Conservation (phyloP, 257 asterid genomes). For the Plantago elongata region DNA sequence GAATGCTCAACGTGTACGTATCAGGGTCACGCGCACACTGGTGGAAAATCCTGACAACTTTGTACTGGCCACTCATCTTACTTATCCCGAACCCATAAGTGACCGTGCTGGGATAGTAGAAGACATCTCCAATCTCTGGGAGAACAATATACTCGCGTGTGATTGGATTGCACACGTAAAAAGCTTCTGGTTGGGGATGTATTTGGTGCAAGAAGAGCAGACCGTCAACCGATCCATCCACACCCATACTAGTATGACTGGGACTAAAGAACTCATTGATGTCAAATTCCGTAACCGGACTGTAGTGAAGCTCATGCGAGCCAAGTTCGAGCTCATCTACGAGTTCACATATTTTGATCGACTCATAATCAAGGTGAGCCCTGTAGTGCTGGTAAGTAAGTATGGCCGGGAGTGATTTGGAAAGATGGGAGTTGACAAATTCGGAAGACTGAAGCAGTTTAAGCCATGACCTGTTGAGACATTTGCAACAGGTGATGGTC, state of each 20-base stretch:
- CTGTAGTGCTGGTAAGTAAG: not conserved
- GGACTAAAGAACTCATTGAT: not conserved
- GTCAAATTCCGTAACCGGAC: constrained; percentile 14
- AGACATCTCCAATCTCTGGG: constrained; percentile 8
- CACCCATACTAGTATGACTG: not conserved
- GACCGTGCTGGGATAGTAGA: constrained; percentile 2
- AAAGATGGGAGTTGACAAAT: constrained; percentile 16
- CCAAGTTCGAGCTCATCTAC: constrained; percentile 16
- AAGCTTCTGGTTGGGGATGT: not conserved
- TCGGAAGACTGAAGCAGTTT: constrained; percentile 5
- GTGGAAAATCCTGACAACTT: constrained; percentile 21
- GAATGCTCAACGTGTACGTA: not conserved
- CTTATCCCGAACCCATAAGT: constrained; percentile 43
- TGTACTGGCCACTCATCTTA: constrained; percentile 4
- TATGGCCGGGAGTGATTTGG: constrained; percentile 14
- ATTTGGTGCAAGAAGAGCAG: constrained; percentile 17
- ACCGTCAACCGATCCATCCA: constrained; percentile 24
- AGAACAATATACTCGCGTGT: constrained; percentile 28
- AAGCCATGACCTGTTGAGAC: constrained; percentile 17
- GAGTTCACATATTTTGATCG: constrained; percentile 12
- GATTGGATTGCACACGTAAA: constrained; percentile 39
- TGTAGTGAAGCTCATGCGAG: constrained; percentile 18
- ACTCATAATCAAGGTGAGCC: too few species aligned
- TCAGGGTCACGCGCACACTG: not conserved
- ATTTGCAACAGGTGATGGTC: constrained; percentile 12